phyloP scores from a whole-genome alignment of 106 monocot genomes.

The Chionographis japonica region DNA sequence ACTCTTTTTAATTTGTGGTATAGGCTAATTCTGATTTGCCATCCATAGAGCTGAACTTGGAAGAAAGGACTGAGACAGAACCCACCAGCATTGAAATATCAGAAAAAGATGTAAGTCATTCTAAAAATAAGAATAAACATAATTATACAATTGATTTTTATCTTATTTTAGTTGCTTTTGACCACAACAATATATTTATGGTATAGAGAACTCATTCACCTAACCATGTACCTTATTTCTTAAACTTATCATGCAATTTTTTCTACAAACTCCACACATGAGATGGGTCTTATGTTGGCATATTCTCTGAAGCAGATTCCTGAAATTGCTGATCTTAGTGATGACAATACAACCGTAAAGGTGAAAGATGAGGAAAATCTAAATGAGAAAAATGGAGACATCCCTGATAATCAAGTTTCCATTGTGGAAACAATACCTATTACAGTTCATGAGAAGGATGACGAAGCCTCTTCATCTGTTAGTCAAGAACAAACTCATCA shows the following conservation, averaged over 20 bases:
- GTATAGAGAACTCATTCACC: not conserved
- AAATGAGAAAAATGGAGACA: not conserved
- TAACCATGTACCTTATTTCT: not conserved
- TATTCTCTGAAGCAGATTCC: conserved; percentile 1
- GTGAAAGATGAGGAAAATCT: not conserved
- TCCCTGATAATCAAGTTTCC: not conserved
- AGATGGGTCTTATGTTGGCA: not conserved
- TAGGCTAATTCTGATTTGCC: not conserved
- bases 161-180: not conserved
- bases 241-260: too few relatives aligned
- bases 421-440: not conserved
- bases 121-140: not conserved
- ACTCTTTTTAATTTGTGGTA: too few relatives aligned
- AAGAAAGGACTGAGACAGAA: not conserved
- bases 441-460: not conserved
- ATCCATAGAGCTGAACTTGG: not conserved
- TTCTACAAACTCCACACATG: not conserved
- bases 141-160: not conserved
- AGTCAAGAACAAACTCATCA: not conserved
- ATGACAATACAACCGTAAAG: conserved; percentile 5
- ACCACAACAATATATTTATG: not conserved
- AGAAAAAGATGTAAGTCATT: not conserved
- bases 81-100: not conserved
- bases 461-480: not conserved
- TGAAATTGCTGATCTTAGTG: not conserved